Conservation (phyloP, 768 basidiomycete genomes). For the Kwoniella sp. region DNA sequence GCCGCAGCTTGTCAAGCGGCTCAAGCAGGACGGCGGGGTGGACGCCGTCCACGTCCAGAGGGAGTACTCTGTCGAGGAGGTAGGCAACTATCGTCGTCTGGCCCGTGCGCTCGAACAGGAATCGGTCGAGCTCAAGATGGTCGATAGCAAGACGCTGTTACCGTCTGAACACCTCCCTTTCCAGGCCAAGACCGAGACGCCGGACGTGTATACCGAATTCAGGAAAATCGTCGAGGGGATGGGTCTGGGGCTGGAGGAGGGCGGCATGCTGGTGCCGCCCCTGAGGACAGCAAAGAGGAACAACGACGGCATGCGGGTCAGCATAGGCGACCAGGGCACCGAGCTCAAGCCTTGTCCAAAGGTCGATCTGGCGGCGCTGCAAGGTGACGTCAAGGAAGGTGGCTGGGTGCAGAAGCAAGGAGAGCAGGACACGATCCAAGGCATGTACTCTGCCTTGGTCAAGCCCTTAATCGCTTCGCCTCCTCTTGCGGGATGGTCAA, state of each 20-base stretch:
- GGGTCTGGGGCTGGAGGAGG: slow-evolving; percentile 30
- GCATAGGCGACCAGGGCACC: slow-evolving; percentile 10
- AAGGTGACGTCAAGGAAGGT: slow-evolving; percentile 2
- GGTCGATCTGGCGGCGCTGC: slow-evolving; percentile 8
- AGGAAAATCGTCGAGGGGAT: slow-evolving; percentile 52
- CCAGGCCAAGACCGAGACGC: slow-evolving; percentile 33
- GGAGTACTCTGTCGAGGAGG: slow-evolving; percentile 43
- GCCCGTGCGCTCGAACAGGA: slow-evolving; percentile 27
- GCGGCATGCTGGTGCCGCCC: slow-evolving; percentile 46
- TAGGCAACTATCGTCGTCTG: slow-evolving; percentile 14
- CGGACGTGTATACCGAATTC: slow-evolving; percentile 53
- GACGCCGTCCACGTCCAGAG: slow-evolving; percentile 47
- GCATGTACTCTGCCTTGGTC: slow-evolving; percentile 28
- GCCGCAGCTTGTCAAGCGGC: slow-evolving; percentile 37
- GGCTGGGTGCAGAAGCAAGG: slow-evolving; percentile 19
- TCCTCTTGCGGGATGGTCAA: slow-evolving; percentile 36
- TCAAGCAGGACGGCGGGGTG: slow-evolving; percentile 42
- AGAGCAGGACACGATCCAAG: slow-evolving; percentile 19
- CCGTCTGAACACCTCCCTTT: slow-evolving; percentile 48
- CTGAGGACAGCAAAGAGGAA: slow-evolving; percentile 24
- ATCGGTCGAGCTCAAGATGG: slow-evolving; percentile 30
- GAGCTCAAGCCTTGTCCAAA: slow-evolving; percentile 45
- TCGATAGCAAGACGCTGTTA: slow-evolving; percentile 48
- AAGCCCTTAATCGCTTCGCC: slow-evolving; percentile 41
- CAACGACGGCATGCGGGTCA: slow-evolving; percentile 8